phyloP scores from a whole-genome alignment of 352 stramenopile species.

The Ophiocytium majus region DNA sequence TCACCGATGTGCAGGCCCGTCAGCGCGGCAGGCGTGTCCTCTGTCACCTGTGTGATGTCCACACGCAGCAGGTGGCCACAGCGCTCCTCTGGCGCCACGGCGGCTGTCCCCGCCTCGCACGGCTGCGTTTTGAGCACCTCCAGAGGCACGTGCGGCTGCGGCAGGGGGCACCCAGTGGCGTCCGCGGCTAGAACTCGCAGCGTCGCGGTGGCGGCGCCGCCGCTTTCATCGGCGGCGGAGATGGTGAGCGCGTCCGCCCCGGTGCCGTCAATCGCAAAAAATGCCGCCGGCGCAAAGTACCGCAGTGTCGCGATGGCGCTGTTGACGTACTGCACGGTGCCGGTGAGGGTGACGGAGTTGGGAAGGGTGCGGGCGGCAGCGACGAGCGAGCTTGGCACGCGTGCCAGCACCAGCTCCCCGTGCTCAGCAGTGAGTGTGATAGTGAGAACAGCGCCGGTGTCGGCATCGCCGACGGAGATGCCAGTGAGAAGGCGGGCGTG shows the following conservation, averaged over 20 bases:
- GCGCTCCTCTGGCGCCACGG: background rate
- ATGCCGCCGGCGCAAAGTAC: slow-evolving; percentile 34
- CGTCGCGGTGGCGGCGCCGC: background rate
- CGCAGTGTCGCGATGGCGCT: slow-evolving; percentile 26
- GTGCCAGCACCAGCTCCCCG: slow-evolving; percentile 25
- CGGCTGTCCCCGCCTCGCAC: background rate
- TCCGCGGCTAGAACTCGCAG: background rate
- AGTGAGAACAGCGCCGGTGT: slow-evolving; percentile 25
- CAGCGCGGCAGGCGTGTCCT: background rate
- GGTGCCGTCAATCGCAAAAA: background rate
- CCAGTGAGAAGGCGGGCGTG: slow-evolving; percentile 30
- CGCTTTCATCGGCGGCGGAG: background rate
- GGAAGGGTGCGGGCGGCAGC: background rate
- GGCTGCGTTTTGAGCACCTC: background rate
- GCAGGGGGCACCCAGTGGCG: background rate
- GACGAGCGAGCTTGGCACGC: background rate
- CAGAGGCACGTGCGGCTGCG: background rate
- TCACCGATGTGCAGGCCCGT: background rate
- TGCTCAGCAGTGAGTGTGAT: slow-evolving; percentile 17
- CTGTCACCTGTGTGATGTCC: background rate
- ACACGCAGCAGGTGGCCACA: background rate
- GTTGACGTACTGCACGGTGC: slow-evolving; percentile 28
- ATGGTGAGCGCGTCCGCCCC: background rate
- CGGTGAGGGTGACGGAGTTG: background rate
- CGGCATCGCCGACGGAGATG: slow-evolving; percentile 40